These are phyloP conservation scores for Botryosphaeria dothidea DNA, from an alignment of 2,329 filamentous ascomycete genomes.

Conservation along the genomic window DNA sequence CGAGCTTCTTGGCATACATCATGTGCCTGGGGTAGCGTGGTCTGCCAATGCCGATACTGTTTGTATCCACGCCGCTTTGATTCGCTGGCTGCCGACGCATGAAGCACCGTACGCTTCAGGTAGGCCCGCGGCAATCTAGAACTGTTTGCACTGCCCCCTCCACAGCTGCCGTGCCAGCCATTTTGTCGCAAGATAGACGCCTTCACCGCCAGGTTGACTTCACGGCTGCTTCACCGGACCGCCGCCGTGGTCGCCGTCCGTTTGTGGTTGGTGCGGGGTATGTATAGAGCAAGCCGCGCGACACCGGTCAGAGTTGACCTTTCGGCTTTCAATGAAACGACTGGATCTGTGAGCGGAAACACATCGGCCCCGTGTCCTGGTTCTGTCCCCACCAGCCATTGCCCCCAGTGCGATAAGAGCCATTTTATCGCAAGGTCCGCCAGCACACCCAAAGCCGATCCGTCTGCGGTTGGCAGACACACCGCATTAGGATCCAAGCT, in stretches of 20 bases:
- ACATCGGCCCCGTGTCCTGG: background rate
- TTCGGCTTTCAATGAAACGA: background rate
- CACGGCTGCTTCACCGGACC: background rate
- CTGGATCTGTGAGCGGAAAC: background rate
- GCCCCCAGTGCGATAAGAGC: background rate
- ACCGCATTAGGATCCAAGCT: background rate
- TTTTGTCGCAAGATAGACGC: background rate
- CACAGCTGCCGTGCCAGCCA: background rate
- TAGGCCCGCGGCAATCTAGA: constrained; percentile 4
- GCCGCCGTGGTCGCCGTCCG: background rate
- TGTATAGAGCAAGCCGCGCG: background rate
- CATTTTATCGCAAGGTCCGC: background rate
- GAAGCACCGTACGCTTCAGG: constrained; percentile 9
- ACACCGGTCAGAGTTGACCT: background rate
- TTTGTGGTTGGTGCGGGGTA: background rate
- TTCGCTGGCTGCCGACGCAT: background rate
- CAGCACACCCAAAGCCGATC: background rate
- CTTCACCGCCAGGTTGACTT: constrained; percentile 12
- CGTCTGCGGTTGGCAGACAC: background rate
- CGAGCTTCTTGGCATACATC: constrained; percentile 10
- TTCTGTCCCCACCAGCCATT: background rate
- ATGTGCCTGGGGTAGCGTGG: background rate
- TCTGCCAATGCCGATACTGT: background rate
- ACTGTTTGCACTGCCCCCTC: constrained; percentile 12
- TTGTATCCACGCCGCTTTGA: background rate